phyloP scores from a whole-genome alignment of 2,329 filamentous ascomycete species.

The Plenodomus biglobosus region DNA sequence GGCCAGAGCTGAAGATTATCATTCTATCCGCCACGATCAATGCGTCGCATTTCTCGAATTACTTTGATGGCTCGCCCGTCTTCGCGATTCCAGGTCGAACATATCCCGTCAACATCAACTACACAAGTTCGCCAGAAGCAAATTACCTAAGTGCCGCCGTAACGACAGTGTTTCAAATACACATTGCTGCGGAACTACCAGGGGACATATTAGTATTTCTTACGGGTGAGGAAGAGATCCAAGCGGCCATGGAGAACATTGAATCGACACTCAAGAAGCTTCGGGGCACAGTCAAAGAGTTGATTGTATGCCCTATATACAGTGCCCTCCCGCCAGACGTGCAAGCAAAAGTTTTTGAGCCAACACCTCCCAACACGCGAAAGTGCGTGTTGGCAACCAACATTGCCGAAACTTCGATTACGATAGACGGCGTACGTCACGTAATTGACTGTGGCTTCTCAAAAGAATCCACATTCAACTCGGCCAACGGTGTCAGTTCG shows the following conservation, averaged over 20 bases:
- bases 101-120: slow-evolving; percentile 89
- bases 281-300: slow-evolving; percentile 78
- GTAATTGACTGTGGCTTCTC: slow-evolving; percentile 95
- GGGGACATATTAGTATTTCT: slow-evolving; percentile 95
- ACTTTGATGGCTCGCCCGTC: slow-evolving; percentile 90
- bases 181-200: slow-evolving; percentile 67
- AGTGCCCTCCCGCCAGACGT: slow-evolving; percentile 88
- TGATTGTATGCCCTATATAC: slow-evolving; percentile 92
- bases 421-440: slow-evolving; percentile 93
- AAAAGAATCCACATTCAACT: slow-evolving; percentile 93
- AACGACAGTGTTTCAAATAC: slow-evolving; percentile 93
- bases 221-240: slow-evolving; percentile 95
- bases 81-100: slow-evolving; percentile 91
- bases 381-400: slow-evolving; percentile 96
- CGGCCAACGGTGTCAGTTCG: slow-evolving; percentile 87
- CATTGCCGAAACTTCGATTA: slow-evolving; percentile 93
- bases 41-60: slow-evolving; percentile 85
- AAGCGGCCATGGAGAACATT: slow-evolving; percentile 79
- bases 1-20: slow-evolving; percentile 83
- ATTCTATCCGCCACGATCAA: slow-evolving; percentile 96
- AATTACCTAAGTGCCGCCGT: slow-evolving; percentile 92
- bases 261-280: slow-evolving; percentile 85
- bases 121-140: slow-evolving; percentile 85
- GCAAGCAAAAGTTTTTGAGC: slow-evolving; percentile 92
- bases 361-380: slow-evolving; percentile 78